Conservation (phyloP, 768 basidiomycete genomes). For the Astraeus odoratus region DNA sequence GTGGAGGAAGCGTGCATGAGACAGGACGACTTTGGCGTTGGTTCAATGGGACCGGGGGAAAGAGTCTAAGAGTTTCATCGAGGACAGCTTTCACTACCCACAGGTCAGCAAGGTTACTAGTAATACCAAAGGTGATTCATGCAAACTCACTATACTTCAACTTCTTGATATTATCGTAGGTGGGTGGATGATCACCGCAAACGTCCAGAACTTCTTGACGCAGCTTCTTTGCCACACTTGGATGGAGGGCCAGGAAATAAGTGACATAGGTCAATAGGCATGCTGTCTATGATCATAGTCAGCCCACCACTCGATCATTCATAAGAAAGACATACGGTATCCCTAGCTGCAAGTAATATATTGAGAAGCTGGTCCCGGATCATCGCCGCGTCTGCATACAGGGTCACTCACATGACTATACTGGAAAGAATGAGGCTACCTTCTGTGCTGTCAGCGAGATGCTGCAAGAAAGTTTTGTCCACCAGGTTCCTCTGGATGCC, state of each 20-base stretch:
- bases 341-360: constrained; percentile 69
- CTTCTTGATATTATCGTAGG: constrained; percentile 48
- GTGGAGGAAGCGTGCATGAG: constrained; percentile 44
- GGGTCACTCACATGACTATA: constrained; percentile 4
- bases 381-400: constrained; percentile 44
- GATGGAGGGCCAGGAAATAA: constrained; percentile 64
- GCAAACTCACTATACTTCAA: constrained; percentile 57
- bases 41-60: constrained; percentile 75
- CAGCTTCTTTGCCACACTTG: constrained; percentile 45
- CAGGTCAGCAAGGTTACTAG: too few species aligned
- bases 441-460: constrained; percentile 58
- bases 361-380: constrained; percentile 77
- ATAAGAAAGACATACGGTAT: constrained; percentile 48
- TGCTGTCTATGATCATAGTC: constrained; percentile 44
- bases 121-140: constrained; percentile 1
- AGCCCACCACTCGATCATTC: background rate
- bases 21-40: constrained; percentile 48
- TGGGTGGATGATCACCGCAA: constrained; percentile 46
- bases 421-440: constrained; percentile 31
- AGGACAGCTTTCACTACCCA: constrained; percentile 71
- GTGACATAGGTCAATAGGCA: constrained; percentile 61
- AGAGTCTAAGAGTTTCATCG: constrained; percentile 72
- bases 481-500: constrained; percentile 34
- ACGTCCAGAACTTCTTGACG: constrained; percentile 55
- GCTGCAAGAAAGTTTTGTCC: constrained; percentile 61